phyloP scores from a whole-genome alignment of 169 alveolate species.

The Cystoisospora suis region DNA sequence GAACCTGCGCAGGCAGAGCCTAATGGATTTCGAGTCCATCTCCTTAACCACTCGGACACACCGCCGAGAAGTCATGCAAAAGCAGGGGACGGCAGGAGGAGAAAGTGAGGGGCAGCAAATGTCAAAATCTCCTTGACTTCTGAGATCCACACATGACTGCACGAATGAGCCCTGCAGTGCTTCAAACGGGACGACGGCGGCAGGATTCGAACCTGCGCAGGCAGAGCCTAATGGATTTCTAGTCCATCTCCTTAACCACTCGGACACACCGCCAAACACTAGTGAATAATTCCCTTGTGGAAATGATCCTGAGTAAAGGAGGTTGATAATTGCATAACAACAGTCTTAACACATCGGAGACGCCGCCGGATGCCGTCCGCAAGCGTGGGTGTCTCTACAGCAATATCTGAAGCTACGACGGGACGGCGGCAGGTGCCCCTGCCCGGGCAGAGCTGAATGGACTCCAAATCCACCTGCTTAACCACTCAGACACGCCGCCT shows the following conservation, averaged over 20 bases:
- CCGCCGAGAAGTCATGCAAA: constrained; percentile 36
- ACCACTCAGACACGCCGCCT: constrained; percentile 59
- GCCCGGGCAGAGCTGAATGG: constrained; percentile 96
- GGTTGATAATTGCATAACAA: neutral
- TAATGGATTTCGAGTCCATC: constrained; percentile 76
- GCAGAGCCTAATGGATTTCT: constrained; percentile 91
- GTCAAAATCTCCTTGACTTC: neutral
- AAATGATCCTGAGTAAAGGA: neutral
- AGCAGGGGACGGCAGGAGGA: neutral
- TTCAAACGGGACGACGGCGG: constrained; percentile 65
- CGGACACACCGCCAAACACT: constrained; percentile 58
- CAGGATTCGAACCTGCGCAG: constrained; percentile 99
- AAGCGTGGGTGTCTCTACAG: too few relatives aligned
- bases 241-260: constrained; percentile 68
- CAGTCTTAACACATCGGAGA: too few relatives aligned
- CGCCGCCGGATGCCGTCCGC: too few relatives aligned
- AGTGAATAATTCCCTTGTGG: too few relatives aligned
- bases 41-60: constrained; percentile 67
- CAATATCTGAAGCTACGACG: too few relatives aligned
- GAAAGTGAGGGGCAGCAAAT: neutral
- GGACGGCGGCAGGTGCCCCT: constrained; percentile 92
- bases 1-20: constrained; percentile 99
- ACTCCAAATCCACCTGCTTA: constrained; percentile 62
- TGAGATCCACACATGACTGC: neutral
- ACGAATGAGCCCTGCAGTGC: too few relatives aligned